A percentile compares a stretch with the other conserved stretches of the same genome.
Conservation (phyloP, 1,139 yeast genomes). For the Taphrina wiesneri region DNA sequence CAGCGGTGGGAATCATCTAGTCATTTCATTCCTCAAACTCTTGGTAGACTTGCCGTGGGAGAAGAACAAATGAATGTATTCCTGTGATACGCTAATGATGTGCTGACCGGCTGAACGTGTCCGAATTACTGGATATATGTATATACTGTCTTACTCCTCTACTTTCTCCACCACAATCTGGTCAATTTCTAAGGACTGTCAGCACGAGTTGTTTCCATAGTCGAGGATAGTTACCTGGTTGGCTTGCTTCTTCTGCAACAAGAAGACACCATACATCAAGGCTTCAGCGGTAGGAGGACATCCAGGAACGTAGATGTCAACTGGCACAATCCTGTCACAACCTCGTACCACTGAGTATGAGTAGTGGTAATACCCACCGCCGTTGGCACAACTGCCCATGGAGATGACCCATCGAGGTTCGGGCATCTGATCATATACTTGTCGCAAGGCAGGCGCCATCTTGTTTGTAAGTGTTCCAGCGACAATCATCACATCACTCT, state of each 20-base stretch:
- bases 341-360: slow-evolving; percentile 88
- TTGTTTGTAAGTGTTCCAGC: slow-evolving; percentile 91
- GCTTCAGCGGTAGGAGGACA: slow-evolving; percentile 94
- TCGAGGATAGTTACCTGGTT: slow-evolving; percentile 23
- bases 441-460: slow-evolving; percentile 82
- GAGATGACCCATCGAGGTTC: slow-evolving; percentile 89
- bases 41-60: neutral
- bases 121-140: neutral
- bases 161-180: slow-evolving; percentile 32
- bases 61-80: neutral
- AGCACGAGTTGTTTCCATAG: neutral
- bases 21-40: too few species aligned
- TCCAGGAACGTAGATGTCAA: slow-evolving; percentile 88
- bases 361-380: slow-evolving; percentile 91
- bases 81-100: slow-evolving; percentile 9
- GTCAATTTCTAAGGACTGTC: slow-evolving; percentile 12
- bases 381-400: slow-evolving; percentile 94
- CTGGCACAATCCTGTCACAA: slow-evolving; percentile 84
- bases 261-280: slow-evolving; percentile 85
- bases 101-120: neutral
- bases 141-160: neutral
- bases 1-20: too few species aligned
- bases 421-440: slow-evolving; percentile 92
- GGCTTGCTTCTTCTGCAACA: slow-evolving; percentile 69
- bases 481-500: slow-evolving; percentile 88